These are phyloP conservation scores for Wickerhamiella cacticola DNA, from an alignment of 805 yeast genomes.

Conservation along the genomic window DNA sequence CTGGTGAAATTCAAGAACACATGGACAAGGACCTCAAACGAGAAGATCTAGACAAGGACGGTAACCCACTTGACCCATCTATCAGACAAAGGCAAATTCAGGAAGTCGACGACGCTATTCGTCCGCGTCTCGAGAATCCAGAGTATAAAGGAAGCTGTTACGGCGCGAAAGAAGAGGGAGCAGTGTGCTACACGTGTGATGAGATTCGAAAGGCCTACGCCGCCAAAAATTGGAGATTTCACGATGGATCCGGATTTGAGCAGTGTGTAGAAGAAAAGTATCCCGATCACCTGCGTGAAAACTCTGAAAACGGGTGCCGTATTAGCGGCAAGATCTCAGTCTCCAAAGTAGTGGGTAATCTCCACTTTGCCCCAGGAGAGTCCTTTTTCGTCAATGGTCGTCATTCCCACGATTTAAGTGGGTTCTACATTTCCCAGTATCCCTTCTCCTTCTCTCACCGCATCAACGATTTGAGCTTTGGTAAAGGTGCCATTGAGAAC, in stretches of 20 bases:
- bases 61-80: constrained; percentile 36
- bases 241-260: constrained; percentile 72
- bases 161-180: constrained; percentile 54
- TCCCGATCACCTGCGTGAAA: constrained; percentile 45
- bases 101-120: constrained; percentile 25
- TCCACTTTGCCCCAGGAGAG: constrained; percentile 95
- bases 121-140: constrained; percentile 26
- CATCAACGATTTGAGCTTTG: constrained; percentile 75
- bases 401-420: constrained; percentile 77
- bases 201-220: constrained; percentile 73
- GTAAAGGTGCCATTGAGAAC: constrained; percentile 48
- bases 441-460: constrained; percentile 65
- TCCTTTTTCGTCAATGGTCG: constrained; percentile 41
- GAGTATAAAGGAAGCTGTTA: constrained; percentile 83
- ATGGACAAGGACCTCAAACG: constrained; percentile 60
- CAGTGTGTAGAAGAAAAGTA: constrained; percentile 90
- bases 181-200: constrained; percentile 78
- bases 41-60: constrained; percentile 47
- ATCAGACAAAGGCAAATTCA: constrained; percentile 34
- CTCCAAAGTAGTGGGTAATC: constrained; percentile 76
- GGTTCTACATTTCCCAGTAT: constrained; percentile 44
- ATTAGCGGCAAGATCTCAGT: constrained; percentile 66
- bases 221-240: constrained; percentile 71
- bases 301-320: constrained; percentile 77
- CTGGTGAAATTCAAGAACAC: constrained; percentile 75